Evolutionary conservation across 1,284 basidiomycete genomes (phyloP).

Genomic region (Ceratobasidium sp.): DNA sequence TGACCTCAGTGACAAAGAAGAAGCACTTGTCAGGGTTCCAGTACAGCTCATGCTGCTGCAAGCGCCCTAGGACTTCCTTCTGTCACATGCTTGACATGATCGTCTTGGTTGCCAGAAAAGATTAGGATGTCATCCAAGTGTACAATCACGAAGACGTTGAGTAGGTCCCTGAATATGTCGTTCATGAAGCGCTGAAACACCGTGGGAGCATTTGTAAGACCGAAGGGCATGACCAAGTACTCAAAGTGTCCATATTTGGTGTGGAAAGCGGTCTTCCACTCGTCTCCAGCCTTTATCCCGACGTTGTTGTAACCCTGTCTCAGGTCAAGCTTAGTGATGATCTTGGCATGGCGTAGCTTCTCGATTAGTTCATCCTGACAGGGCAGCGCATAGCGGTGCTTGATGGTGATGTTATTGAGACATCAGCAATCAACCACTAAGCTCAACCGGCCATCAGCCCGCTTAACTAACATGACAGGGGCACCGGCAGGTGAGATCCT

Average conservation of each 20-base stretch:
- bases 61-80: conserved; percentile 39
- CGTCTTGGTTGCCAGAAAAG: neutral
- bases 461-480: no score
- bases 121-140: conserved; percentile 48
- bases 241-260: conserved; percentile 59
- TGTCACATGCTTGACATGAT: conserved; percentile 10
- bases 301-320: conserved; percentile 54
- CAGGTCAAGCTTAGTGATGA: conserved; percentile 57
- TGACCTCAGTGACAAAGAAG: conserved; percentile 47
- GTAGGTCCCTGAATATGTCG: conserved; percentile 38
- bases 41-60: conserved; percentile 4
- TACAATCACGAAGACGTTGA: conserved; percentile 31
- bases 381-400: conserved; percentile 51
- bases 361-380: conserved; percentile 53
- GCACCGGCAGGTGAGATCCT: neutral
- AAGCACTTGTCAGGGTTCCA: conserved; percentile 33
- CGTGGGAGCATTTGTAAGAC: conserved; percentile 53
- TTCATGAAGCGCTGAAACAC: conserved; percentile 55
- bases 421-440: conserved; percentile 52
- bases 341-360: conserved; percentile 49
- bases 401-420: no score
- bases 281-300: conserved; percentile 52
- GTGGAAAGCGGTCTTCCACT: conserved; percentile 59
- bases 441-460: no score
- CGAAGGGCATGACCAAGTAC: conserved; percentile 58